A percentile compares a stretch with the other conserved stretches of the same genome.
Conservation (phyloP, 148 eudicot species). For the Salicornia ramosissima region DNA sequence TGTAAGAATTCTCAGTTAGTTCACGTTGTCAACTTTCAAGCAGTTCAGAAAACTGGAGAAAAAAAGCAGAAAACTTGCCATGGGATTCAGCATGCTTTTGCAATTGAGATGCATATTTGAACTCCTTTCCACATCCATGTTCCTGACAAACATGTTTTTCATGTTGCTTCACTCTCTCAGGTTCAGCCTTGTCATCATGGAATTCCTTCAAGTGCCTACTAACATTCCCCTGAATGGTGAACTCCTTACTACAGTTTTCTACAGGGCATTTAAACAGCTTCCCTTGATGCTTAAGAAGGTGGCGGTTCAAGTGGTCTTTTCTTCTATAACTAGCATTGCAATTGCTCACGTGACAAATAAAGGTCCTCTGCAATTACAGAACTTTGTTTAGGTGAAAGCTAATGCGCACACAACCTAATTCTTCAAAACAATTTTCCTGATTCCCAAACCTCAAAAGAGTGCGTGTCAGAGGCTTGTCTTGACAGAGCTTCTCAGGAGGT, state of each 20-base stretch:
- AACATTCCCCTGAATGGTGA: slow-evolving; percentile 56
- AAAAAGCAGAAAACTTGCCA: slow-evolving; percentile 34
- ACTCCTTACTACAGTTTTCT: slow-evolving; percentile 42
- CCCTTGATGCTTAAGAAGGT: slow-evolving; percentile 68
- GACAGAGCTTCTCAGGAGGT: slow-evolving; percentile 99
- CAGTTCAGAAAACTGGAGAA: not conserved
- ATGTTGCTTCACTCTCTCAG: slow-evolving; percentile 19
- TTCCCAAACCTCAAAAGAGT: slow-evolving; percentile 29
- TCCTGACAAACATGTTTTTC: slow-evolving; percentile 55
- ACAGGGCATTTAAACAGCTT: slow-evolving; percentile 68
- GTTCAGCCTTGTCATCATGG: slow-evolving; percentile 37
- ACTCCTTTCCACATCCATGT: slow-evolving; percentile 82
- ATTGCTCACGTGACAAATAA: slow-evolving; percentile 66
- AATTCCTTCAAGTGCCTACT: slow-evolving; percentile 66
- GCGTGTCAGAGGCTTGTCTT: slow-evolving; percentile 51
- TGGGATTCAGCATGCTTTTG: slow-evolving; percentile 68
- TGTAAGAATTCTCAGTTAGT: not conserved
- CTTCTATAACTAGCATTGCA: slow-evolving; percentile 72
- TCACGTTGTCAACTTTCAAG: not conserved
- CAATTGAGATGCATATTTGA: slow-evolving; percentile 58
- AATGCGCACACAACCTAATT: not conserved
- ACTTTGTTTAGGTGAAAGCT: slow-evolving; percentile 10
- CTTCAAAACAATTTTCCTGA: slow-evolving; percentile 18
- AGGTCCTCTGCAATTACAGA: slow-evolving; percentile 58
- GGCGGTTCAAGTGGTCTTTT: slow-evolving; percentile 85